Evolutionary conservation across 345 rosid genomes (phyloP), one percentile per base, ranked within the genome.

Genomic region (Eucalyptus brandiana): DNA sequence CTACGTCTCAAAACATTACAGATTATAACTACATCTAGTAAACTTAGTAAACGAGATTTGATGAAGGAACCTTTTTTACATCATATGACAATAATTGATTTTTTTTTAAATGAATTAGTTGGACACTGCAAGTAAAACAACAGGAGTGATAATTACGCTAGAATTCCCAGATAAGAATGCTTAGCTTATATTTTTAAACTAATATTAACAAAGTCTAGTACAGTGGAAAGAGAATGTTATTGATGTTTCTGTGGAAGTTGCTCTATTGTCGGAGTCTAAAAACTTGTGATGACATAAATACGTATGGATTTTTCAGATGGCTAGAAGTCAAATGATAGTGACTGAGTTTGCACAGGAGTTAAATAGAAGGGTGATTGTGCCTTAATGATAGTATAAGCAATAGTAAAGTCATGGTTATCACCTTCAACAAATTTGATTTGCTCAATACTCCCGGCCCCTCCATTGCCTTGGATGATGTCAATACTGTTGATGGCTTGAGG

Each of bases 361-460:
- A 60, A 26, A 60, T 28, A 30, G 32, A 62, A 30, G 30, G 34
- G 34, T 30, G 69, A 62, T 62, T 28, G 69, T 62, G 34, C 69
- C 34, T 62, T 62, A 30, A 30, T 30, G 30, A 62, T 62, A 32
- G 69, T 28, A 28, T n/a, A 28, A 62, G 69, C 69, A 62, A 62
- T 30, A 62, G 69, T 32, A 62, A 62, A 62, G 34, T 62, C 37
- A 18, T 26, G 9, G 53, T 40, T 26, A 50, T 26, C 17, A 80
- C 93, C 92, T 87, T 91, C 90, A 13, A 67, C 89, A 30, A 92
- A 91, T 76, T 85, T 92, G 47, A 89, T 32, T 32, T 90, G 86
- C 86, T 86, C 91, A 86, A 92, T 89, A 87, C 89, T 92, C 54
- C 92, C 93, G 5, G 92, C 89, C n/a, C 94, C 95, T 30, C 94